A percentile compares a stretch with the other conserved stretches of the same genome.
Conservation (phyloP, 805 yeast genomes). For the Pichia thaimueangensis region DNA sequence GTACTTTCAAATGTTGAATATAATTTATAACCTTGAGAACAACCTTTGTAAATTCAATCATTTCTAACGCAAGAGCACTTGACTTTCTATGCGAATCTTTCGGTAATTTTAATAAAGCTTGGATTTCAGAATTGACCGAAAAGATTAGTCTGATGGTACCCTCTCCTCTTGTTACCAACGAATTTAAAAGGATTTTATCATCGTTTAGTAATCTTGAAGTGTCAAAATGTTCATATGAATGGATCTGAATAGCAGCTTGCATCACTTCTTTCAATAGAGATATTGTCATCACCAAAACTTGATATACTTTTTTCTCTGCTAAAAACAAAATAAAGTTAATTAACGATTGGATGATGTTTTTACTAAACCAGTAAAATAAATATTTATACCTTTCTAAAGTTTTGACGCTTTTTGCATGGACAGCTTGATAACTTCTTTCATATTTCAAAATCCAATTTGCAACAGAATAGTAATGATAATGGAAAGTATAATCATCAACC, state of each 20-base stretch:
- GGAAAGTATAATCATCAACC: slow-evolving; percentile 22
- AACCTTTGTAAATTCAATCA: slow-evolving; percentile 59
- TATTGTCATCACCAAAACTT: not conserved
- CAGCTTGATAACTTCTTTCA: slow-evolving; percentile 37
- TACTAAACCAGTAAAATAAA: slow-evolving; percentile 11
- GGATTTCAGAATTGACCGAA: slow-evolving; percentile 54
- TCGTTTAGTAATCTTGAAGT: slow-evolving; percentile 36
- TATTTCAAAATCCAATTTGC: slow-evolving; percentile 72
- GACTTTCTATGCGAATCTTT: slow-evolving; percentile 59
- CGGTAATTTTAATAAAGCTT: slow-evolving; percentile 52
- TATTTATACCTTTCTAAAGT: slow-evolving; percentile 22
- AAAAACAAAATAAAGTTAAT: slow-evolving; percentile 1
- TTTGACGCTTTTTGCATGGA: slow-evolving; percentile 20
- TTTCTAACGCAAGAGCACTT: slow-evolving; percentile 50
- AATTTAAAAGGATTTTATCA: slow-evolving; percentile 39
- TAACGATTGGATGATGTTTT: slow-evolving; percentile 1
- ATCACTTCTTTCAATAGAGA: slow-evolving; percentile 40
- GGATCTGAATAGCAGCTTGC: slow-evolving; percentile 34
- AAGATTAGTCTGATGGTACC: slow-evolving; percentile 53
- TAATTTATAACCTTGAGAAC: slow-evolving; percentile 62
- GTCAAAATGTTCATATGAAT: slow-evolving; percentile 28
- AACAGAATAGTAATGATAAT: slow-evolving; percentile 49
- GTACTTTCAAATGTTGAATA: slow-evolving; percentile 46
- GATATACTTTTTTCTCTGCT: slow-evolving; percentile 37
- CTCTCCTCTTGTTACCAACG: slow-evolving; percentile 27